Evolutionary conservation across 2,329 filamentous ascomycete species (phyloP).

Genomic region (Tolypocladium endophyticum): DNA sequence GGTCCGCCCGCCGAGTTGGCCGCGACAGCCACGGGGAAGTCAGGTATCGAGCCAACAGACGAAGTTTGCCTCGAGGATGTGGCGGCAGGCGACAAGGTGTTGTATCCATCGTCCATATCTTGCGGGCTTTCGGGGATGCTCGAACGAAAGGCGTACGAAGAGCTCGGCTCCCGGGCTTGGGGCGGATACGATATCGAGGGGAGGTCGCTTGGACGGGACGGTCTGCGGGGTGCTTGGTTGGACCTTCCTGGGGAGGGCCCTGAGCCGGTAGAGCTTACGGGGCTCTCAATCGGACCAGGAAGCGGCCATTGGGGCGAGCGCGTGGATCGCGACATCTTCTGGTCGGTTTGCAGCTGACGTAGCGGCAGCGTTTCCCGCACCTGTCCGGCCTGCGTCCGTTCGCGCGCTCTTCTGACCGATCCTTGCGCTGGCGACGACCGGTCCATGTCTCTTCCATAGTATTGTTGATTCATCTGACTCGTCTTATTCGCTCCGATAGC

Average conservation of each 20-base stretch:
- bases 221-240: conserved; percentile 42
- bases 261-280: conserved; percentile 18
- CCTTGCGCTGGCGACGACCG: conserved; percentile 29
- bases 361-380: conserved; percentile 11
- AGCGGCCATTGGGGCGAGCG: conserved; percentile 47
- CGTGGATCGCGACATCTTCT: conserved; percentile 38
- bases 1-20: conserved; percentile 15
- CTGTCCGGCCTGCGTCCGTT: conserved; percentile 34
- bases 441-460: conserved; percentile 46
- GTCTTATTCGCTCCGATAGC: neutral
- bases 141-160: conserved; percentile 30
- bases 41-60: conserved; percentile 46
- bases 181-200: conserved; percentile 49
- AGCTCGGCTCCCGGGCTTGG: conserved; percentile 43
- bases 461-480: conserved; percentile 41
- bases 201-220: conserved; percentile 48
- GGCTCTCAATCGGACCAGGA: conserved; percentile 25
- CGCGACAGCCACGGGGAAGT: conserved; percentile 38
- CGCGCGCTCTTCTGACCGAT: conserved; percentile 44
- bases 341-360: conserved; percentile 9
- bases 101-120: conserved; percentile 21
- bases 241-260: conserved; percentile 39
- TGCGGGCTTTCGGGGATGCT: conserved; percentile 22
- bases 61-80: conserved; percentile 39
- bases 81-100: conserved; percentile 34